A percentile compares a stretch with the other conserved stretches of the same genome.
These are phyloP conservation scores for Lodderomyces beijingensis DNA, from an alignment of 1,139 yeast genomes.

Conservation along the genomic window DNA sequence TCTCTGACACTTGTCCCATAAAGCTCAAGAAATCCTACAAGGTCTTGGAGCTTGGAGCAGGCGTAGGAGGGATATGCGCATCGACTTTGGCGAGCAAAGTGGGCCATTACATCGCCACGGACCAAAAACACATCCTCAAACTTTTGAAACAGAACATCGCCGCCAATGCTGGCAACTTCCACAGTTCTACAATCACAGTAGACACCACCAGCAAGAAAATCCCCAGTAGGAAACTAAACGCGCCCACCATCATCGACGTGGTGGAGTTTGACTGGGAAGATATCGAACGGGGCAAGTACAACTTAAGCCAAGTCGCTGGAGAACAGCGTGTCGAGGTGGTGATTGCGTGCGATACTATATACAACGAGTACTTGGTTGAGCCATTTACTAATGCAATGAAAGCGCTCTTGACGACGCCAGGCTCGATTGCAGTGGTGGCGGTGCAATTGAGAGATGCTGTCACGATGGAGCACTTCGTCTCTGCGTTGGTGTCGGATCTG, in stretches of 20 bases:
- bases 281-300: slow-evolving; percentile 28
- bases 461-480: slow-evolving; percentile 46
- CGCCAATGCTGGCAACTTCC: slow-evolving; percentile 24
- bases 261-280: slow-evolving; percentile 67
- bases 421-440: slow-evolving; percentile 41
- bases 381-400: slow-evolving; percentile 44
- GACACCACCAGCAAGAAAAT: slow-evolving; percentile 1
- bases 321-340: slow-evolving; percentile 37
- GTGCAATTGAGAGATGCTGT: slow-evolving; percentile 56
- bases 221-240: not conserved
- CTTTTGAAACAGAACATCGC: slow-evolving; percentile 43
- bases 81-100: slow-evolving; percentile 37
- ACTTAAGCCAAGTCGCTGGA: slow-evolving; percentile 14
- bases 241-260: slow-evolving; percentile 15
- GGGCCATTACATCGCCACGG: slow-evolving; percentile 51
- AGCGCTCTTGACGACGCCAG: slow-evolving; percentile 22
- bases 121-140: slow-evolving; percentile 55
- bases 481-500: slow-evolving; percentile 15
- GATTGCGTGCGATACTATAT: slow-evolving; percentile 67
- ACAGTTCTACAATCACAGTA: slow-evolving; percentile 2
- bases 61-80: slow-evolving; percentile 56
- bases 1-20: slow-evolving; percentile 8
- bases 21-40: slow-evolving; percentile 12
- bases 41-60: slow-evolving; percentile 65
- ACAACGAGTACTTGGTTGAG: slow-evolving; percentile 59